phyloP scores from a whole-genome alignment of 2,329 filamentous ascomycete genomes.

The Claviceps spartinae region DNA sequence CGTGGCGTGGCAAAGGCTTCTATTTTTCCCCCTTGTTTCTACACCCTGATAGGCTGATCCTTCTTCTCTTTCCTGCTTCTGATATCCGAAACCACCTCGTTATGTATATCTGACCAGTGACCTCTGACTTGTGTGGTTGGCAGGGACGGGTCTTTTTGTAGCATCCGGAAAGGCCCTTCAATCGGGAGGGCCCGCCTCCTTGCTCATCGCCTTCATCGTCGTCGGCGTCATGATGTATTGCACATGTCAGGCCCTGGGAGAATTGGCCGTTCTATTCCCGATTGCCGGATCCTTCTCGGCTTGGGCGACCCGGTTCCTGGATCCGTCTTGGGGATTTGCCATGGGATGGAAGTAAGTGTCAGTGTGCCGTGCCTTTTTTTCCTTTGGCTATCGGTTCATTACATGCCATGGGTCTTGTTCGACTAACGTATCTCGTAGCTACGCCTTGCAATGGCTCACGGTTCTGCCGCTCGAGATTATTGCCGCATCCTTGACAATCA shows the following conservation, averaged over 20 bases:
- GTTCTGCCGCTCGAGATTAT: conserved; percentile 78
- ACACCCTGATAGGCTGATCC: neutral
- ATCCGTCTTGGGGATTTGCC: conserved; percentile 88
- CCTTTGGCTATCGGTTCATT: neutral
- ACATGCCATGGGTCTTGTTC: neutral
- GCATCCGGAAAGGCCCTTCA: conserved; percentile 61
- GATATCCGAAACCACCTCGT: no score
- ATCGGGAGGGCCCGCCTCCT: conserved; percentile 61
- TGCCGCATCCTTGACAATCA: conserved; percentile 70
- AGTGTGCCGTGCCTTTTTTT: neutral
- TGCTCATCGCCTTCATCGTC: conserved; percentile 64
- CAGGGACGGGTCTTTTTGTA: conserved; percentile 65
- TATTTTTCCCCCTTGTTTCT: no score
- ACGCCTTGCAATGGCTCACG: conserved; percentile 77
- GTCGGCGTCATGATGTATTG: conserved; percentile 83
- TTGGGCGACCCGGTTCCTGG: conserved; percentile 82
- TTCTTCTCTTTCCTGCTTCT: no score
- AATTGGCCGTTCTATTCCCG: conserved; percentile 81
- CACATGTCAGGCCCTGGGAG: conserved; percentile 81
- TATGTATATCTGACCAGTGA: no score
- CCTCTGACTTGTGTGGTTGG: conserved; percentile 14
- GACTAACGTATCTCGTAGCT: conserved; percentile 31
- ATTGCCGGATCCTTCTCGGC: conserved; percentile 85
- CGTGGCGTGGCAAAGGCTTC: neutral
- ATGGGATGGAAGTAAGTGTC: conserved; percentile 78